These are phyloP conservation scores for Candolleomyces efflorescens DNA, from an alignment of 768 basidiomycete species.

Conservation along the genomic window DNA sequence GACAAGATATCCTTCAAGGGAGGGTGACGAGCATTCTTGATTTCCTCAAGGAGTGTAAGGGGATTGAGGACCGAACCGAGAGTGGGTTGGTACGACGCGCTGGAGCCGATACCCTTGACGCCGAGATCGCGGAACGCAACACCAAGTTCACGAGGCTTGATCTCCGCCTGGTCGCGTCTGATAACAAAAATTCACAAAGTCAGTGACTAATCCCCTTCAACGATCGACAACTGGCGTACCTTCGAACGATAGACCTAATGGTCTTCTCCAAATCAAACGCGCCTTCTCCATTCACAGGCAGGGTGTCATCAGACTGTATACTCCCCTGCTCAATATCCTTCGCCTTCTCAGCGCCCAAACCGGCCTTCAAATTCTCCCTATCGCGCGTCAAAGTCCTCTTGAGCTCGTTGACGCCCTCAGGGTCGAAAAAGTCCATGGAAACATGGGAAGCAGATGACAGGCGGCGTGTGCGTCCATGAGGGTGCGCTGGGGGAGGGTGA, in stretches of 20 bases:
- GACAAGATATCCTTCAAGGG: constrained; percentile 58
- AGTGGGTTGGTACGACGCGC: constrained; percentile 51
- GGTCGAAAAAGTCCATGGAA: constrained; percentile 51
- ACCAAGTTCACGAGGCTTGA: constrained; percentile 52
- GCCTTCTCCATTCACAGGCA: constrained; percentile 17
- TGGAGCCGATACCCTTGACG: constrained; percentile 54
- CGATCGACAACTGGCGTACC: constrained; percentile 19
- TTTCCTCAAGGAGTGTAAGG: constrained; percentile 31
- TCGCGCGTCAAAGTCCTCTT: constrained; percentile 30
- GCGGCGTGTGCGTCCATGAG: background rate
- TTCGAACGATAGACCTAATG: constrained; percentile 22
- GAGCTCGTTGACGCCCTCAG: constrained; percentile 43
- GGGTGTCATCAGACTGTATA: constrained; percentile 21
- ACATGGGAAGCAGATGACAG: constrained; percentile 31
- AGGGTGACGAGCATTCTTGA: constrained; percentile 55
- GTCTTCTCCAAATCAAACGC: constrained; percentile 35
- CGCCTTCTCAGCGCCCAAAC: too few relatives aligned
- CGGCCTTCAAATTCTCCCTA: too few relatives aligned
- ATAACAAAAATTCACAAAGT: background rate
- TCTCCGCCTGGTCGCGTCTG: constrained; percentile 44
- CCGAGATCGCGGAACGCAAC: constrained; percentile 57
- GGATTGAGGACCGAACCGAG: constrained; percentile 63
- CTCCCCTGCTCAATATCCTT: too few relatives aligned
- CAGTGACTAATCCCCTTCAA: too few relatives aligned
- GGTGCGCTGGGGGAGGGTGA: constrained; percentile 9